Evolutionary conservation across 805 yeast species (phyloP).

Genomic region (Clavispora carvajalis): DNA sequence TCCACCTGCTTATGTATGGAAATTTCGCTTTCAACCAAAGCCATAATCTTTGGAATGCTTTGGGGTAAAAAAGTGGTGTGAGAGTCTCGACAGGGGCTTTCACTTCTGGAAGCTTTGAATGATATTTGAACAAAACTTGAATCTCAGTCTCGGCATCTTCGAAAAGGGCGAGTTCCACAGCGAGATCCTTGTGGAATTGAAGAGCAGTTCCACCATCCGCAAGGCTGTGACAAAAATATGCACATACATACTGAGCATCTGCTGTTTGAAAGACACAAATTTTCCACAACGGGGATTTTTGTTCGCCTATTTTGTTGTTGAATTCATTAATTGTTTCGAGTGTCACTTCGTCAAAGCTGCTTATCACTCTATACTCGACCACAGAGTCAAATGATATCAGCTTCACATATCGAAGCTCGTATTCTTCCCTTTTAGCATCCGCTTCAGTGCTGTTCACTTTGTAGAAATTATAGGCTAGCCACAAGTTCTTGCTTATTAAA

Average conservation of each 20-base stretch:
- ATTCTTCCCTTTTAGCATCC: no score
- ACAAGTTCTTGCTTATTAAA: slow-evolving; percentile 4
- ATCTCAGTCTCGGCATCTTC: slow-evolving; percentile 4
- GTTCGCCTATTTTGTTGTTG: not conserved
- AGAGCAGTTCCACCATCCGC: slow-evolving; percentile 10
- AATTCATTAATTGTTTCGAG: slow-evolving; percentile 11
- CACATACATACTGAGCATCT: slow-evolving; percentile 3
- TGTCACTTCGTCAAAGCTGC: slow-evolving; percentile 11
- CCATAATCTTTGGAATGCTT: not conserved
- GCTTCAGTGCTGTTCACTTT: no score
- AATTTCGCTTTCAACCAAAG: not conserved
- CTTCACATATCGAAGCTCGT: slow-evolving; percentile 12
- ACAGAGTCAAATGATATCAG: slow-evolving; percentile 18
- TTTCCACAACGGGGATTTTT: slow-evolving; percentile 19
- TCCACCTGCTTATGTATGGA: not conserved
- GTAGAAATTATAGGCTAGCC: slow-evolving; percentile 17
- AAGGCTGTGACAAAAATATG: slow-evolving; percentile 7
- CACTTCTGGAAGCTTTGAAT: not conserved
- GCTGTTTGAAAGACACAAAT: slow-evolving; percentile 10
- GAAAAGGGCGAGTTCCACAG: slow-evolving; percentile 3
- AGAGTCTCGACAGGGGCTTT: slow-evolving; percentile 8
- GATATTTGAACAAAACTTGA: slow-evolving; percentile 4
- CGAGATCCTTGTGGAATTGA: slow-evolving; percentile 9
- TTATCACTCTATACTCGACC: slow-evolving; percentile 11
- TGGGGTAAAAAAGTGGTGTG: slow-evolving; percentile 4